A percentile compares a stretch with the other conserved stretches of the same genome.
Evolutionary conservation across 73 alveolate genomes (phyloP).

Genomic region (Paramecium sonneborni): DNA sequence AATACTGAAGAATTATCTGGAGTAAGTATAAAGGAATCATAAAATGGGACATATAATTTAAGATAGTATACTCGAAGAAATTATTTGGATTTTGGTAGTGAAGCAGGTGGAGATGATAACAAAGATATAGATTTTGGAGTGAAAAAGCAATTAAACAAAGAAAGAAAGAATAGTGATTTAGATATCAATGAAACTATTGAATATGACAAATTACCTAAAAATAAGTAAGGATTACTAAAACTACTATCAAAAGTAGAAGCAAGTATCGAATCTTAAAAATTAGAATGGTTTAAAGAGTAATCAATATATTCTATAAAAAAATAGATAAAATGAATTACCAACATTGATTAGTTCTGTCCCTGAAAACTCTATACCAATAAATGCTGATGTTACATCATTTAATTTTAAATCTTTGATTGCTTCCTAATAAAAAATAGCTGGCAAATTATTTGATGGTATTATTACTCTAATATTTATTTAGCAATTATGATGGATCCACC

Average conservation of each 20-base stretch:
- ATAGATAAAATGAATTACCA: constrained; percentile 42
- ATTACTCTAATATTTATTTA: background rate
- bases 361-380: constrained; percentile 58
- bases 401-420: constrained; percentile 36
- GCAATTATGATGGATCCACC: constrained; percentile 94
- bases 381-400: constrained; percentile 60
- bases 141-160: background rate
- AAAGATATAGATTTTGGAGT: constrained; percentile 44
- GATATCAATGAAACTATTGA: constrained; percentile 50
- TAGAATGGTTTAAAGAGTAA: constrained; percentile 57
- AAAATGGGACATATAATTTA: constrained; percentile 39
- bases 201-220: constrained; percentile 53
- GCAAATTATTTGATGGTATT: constrained; percentile 78
- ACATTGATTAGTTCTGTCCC: constrained; percentile 36
- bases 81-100: constrained; percentile 51
- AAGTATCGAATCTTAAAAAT: constrained; percentile 10
- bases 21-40: background rate
- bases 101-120: constrained; percentile 52
- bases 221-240: constrained; percentile 10
- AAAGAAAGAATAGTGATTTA: constrained; percentile 27
- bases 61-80: constrained; percentile 40
- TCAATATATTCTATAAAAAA: background rate
- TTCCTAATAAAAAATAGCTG: constrained; percentile 56
- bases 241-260: constrained; percentile 15
- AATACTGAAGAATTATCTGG: constrained; percentile 21